Base-by-base conservation (phyloP, 495 filamentous ascomycete genomes). In the Chaetomium fimeti region DNA sequence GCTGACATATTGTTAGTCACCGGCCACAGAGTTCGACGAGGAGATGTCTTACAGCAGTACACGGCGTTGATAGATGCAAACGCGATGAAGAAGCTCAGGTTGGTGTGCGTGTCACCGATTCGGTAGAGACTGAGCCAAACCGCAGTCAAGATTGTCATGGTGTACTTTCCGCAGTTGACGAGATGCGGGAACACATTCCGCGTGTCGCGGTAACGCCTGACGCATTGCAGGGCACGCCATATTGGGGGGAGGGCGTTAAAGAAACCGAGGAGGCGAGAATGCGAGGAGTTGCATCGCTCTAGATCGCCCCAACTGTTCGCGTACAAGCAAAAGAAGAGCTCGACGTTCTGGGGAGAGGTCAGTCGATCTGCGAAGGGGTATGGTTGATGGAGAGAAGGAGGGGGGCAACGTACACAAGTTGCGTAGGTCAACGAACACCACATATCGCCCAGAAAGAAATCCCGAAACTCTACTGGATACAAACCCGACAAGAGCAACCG, bases 381-480 rank as follows among this genome's bases (percentile, higher is more conserved):
- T 12, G 12, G 32, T 20, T 8, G 24, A 49, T 11, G 20, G n/a
- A n/a, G 13, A 29, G 29, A 45, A 45, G 43, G 43, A 0, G 28
- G 28, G 54, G 15, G 47, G n/a, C 1, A 7, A 85, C 91, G 81
- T 82, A 96, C 91, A 27, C 91, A 88, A 71, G 91, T 89, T 32
- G 88, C 82, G 75, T 98, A 98, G 9, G 92, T 94, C 58, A 92
- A 84, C 6, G 94, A 98, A 73, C 94, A 98, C 71, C 91, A 96
- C 83, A 98, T 97, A 72, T 98, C 94, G 18, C 94, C 94, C 0
- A 98, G 82, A 75, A 96, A 98, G 78, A 98, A 98, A 73, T 98
- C 94, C 63, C 92, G 86, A 71, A 98, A 98, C 73, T 97, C 94
- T 22, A 98, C 94, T 12, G 90, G 92, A 74, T 92, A 97, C 13